These are phyloP conservation scores for Claviceps sorghi DNA, from an alignment of 2,329 filamentous ascomycete genomes.

Conservation along the genomic window DNA sequence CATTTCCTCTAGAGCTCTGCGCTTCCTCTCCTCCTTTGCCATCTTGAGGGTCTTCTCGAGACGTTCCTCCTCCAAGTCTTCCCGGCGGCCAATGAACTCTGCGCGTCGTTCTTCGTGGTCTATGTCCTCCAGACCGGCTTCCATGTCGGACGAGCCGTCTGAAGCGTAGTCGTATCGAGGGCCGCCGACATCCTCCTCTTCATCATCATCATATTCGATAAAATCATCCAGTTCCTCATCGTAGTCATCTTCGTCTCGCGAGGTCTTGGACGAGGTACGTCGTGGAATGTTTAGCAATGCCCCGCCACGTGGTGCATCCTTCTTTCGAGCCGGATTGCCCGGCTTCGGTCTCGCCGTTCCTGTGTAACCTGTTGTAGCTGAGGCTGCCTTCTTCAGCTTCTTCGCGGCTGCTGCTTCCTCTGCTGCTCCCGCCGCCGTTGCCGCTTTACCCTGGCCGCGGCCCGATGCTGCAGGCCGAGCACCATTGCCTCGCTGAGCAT, in stretches of 20 bases:
- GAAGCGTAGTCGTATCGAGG: slow-evolving; percentile 42
- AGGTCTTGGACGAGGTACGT: slow-evolving; percentile 16
- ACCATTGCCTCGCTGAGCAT: background rate
- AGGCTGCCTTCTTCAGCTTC: slow-evolving; percentile 46
- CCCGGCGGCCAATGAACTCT: slow-evolving; percentile 45
- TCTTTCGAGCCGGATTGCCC: slow-evolving; percentile 17
- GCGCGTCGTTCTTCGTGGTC: slow-evolving; percentile 55
- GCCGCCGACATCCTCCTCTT: slow-evolving; percentile 30
- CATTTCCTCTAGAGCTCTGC: slow-evolving; percentile 23
- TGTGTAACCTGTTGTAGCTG: slow-evolving; percentile 49
- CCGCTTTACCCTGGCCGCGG: slow-evolving; percentile 8
- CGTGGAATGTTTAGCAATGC: slow-evolving; percentile 24
- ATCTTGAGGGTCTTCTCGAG: slow-evolving; percentile 47
- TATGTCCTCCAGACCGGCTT: slow-evolving; percentile 59
- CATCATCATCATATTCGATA: slow-evolving; percentile 46
- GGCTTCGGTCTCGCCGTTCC: slow-evolving; percentile 49
- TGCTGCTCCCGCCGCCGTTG: background rate
- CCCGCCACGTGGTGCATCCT: slow-evolving; percentile 23
- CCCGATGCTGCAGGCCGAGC: slow-evolving; percentile 1
- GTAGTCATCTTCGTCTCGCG: slow-evolving; percentile 42
- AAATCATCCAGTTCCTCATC: slow-evolving; percentile 49
- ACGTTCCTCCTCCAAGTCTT: slow-evolving; percentile 50
- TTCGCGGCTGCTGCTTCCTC: slow-evolving; percentile 32
- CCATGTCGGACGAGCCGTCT: slow-evolving; percentile 62
- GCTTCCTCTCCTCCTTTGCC: slow-evolving; percentile 45